Evolutionary conservation across 306 rosid genomes (phyloP).

Genomic region (Cicer yamashitae): DNA sequence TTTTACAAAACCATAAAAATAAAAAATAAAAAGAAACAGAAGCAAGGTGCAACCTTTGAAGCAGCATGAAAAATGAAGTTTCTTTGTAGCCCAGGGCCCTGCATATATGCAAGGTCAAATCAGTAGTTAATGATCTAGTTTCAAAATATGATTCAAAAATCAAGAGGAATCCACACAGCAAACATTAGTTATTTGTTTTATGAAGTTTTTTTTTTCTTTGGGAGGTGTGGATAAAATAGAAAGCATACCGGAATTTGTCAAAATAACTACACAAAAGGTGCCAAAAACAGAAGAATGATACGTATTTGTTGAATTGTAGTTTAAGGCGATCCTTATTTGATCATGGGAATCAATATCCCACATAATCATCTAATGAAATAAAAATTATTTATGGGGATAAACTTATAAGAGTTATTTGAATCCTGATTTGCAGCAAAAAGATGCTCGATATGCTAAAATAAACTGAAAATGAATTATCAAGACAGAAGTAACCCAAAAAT

Average conservation of each 20-base stretch:
- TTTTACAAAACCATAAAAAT: slow-evolving; percentile 16
- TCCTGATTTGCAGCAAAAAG: slow-evolving; percentile 15
- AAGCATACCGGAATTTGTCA: background rate
- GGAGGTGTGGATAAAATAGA: background rate
- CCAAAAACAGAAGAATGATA: slow-evolving; percentile 30
- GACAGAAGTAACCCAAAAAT: slow-evolving; percentile 11
- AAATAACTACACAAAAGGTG: slow-evolving; percentile 8
- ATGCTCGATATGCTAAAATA: slow-evolving; percentile 32
- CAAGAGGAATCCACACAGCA: slow-evolving; percentile 11
- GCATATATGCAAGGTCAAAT: slow-evolving; percentile 39
- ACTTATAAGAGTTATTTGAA: slow-evolving; percentile 16
- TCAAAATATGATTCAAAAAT: slow-evolving; percentile 24
- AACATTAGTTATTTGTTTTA: slow-evolving; percentile 12
- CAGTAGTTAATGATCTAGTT: slow-evolving; percentile 11
- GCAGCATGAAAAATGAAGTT: slow-evolving; percentile 64
- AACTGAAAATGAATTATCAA: slow-evolving; percentile 33
- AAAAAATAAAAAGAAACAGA: background rate
- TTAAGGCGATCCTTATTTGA: slow-evolving; percentile 10
- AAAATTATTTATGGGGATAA: slow-evolving; percentile 18
- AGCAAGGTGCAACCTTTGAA: slow-evolving; percentile 61
- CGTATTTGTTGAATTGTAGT: slow-evolving; percentile 4
- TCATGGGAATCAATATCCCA: slow-evolving; percentile 40
- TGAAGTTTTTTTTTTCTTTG: background rate
- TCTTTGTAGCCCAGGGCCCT: slow-evolving; percentile 73
- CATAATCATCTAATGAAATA: slow-evolving; percentile 31